Evolutionary conservation across 2,329 filamentous ascomycete genomes (phyloP).

Genomic region (Xylaria arbuscula): DNA sequence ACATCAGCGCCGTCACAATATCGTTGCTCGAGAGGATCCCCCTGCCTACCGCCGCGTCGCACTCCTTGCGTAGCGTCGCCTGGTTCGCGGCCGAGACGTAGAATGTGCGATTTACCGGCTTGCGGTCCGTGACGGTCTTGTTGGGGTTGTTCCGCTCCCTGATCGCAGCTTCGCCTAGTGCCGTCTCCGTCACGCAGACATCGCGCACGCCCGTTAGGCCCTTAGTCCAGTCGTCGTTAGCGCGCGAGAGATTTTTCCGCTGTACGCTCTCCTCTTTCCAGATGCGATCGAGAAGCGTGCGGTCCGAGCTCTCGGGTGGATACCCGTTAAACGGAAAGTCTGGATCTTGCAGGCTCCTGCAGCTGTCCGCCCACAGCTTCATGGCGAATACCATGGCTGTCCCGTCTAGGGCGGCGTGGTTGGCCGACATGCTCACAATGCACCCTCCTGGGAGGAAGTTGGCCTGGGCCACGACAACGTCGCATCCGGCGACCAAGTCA

Average conservation of each 20-base stretch:
- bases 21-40: slow-evolving; percentile 28
- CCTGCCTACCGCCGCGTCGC: background rate
- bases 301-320: background rate
- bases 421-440: slow-evolving; percentile 21
- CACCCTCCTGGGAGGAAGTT: slow-evolving; percentile 40
- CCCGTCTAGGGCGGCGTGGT: slow-evolving; percentile 31
- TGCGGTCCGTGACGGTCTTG: background rate
- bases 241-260: background rate
- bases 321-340: background rate
- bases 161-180: background rate
- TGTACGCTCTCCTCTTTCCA: background rate
- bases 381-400: slow-evolving; percentile 12
- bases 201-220: background rate
- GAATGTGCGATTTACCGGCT: slow-evolving; percentile 1
- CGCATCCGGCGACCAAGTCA: background rate
- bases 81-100: background rate
- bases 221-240: background rate
- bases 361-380: slow-evolving; percentile 35
- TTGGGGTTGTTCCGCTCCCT: background rate
- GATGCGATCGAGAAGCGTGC: background rate
- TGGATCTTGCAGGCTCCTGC: slow-evolving; percentile 1
- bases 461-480: slow-evolving; percentile 39
- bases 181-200: background rate
- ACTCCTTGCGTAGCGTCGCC: slow-evolving; percentile 3
- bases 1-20: slow-evolving; percentile 35